phyloP scores from a whole-genome alignment of 2,329 filamentous ascomycete species.

The Amauroascus niger region DNA sequence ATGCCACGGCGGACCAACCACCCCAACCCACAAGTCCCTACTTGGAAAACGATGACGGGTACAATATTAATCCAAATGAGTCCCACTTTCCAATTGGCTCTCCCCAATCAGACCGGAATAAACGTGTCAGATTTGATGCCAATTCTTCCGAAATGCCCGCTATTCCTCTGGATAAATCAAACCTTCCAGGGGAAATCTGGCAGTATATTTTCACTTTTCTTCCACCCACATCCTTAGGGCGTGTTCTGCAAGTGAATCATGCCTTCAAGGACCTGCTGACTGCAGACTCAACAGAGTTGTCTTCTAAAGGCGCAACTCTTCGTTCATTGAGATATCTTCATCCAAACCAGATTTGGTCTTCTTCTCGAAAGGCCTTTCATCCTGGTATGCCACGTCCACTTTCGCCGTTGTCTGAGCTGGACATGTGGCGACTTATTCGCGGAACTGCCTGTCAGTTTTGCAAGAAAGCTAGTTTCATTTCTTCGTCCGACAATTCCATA shows the following conservation, averaged over 20 bases:
- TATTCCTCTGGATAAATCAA: slow-evolving; percentile 19
- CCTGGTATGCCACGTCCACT: slow-evolving; percentile 61
- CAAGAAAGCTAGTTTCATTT: slow-evolving; percentile 30
- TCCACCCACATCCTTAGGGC: slow-evolving; percentile 53
- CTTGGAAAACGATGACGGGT: slow-evolving; percentile 5
- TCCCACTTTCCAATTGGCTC: not conserved
- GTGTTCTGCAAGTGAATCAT: slow-evolving; percentile 58
- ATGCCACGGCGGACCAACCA: not conserved
- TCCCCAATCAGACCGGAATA: slow-evolving; percentile 11
- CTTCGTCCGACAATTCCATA: slow-evolving; percentile 29
- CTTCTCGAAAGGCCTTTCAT: slow-evolving; percentile 56
- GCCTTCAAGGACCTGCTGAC: slow-evolving; percentile 54
- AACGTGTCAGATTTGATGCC: slow-evolving; percentile 18
- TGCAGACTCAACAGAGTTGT: slow-evolving; percentile 32
- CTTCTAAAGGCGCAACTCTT: slow-evolving; percentile 27
- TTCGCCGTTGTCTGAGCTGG: slow-evolving; percentile 54
- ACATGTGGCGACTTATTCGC: slow-evolving; percentile 66
- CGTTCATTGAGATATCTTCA: slow-evolving; percentile 33
- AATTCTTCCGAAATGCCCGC: not conserved
- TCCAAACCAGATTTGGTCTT: slow-evolving; percentile 61
- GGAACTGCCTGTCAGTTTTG: slow-evolving; percentile 60
- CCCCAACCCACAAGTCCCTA: not conserved
- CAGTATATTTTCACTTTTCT: slow-evolving; percentile 60
- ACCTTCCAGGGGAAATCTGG: slow-evolving; percentile 56
- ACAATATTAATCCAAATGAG: not conserved